phyloP scores from a whole-genome alignment of 1,284 basidiomycete species.

The Moesziomyces parantarcticus region DNA sequence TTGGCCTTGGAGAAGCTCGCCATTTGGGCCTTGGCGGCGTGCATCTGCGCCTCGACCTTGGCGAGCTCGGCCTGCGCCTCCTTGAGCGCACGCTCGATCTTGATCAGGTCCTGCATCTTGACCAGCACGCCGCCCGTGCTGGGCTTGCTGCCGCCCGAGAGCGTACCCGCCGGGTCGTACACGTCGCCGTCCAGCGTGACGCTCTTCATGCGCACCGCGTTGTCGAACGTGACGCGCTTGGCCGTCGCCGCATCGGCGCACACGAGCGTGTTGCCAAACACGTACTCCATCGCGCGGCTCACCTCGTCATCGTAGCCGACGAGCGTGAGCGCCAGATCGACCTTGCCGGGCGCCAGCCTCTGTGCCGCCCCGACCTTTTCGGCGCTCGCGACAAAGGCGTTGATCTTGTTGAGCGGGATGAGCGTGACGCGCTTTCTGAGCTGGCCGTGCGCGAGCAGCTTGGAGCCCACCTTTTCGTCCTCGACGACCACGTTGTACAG shows the following conservation, averaged over 20 bases:
- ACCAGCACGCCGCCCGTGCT: conserved; percentile 79
- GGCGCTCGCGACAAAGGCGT: conserved; percentile 75
- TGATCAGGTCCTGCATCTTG: conserved; percentile 84
- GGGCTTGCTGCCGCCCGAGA: conserved; percentile 90
- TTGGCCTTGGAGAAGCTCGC: conserved; percentile 75
- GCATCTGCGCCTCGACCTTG: conserved; percentile 75
- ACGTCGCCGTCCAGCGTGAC: conserved; percentile 95
- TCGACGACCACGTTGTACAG: conserved; percentile 87
- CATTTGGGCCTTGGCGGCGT: conserved; percentile 73
- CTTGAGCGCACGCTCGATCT: conserved; percentile 74
- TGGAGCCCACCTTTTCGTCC: conserved; percentile 86
- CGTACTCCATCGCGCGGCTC: conserved; percentile 87
- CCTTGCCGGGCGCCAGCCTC: conserved; percentile 80
- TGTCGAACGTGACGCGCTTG: conserved; percentile 86
- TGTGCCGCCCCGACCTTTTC: conserved; percentile 83
- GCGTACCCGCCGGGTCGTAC: conserved; percentile 93
- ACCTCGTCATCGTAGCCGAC: conserved; percentile 88
- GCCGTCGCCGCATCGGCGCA: conserved; percentile 90
- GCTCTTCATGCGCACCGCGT: conserved; percentile 79
- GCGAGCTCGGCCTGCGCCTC: conserved; percentile 72
- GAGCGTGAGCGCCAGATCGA: conserved; percentile 84
- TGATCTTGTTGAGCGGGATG: conserved; percentile 93
- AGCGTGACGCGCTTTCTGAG: conserved; percentile 91
- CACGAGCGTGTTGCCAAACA: conserved; percentile 92
- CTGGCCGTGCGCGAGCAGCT: conserved; percentile 82